A percentile compares a stretch with the other conserved stretches of the same genome.
Conservation (phyloP, 495 filamentous ascomycete species). For the Pseudoneurospora amorphoporcata region DNA sequence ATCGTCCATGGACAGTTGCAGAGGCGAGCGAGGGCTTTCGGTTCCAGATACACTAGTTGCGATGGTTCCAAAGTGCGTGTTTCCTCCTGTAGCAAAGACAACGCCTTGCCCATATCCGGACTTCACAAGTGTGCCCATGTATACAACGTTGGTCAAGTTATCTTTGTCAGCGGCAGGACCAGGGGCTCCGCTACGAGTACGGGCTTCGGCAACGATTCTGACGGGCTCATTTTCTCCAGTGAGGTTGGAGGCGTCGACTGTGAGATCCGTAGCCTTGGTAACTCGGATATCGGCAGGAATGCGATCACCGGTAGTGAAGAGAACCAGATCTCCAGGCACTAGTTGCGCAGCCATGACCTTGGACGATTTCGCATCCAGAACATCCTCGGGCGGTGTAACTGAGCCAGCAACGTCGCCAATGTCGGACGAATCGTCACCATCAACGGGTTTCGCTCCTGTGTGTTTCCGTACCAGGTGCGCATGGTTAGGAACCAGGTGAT, state of each 20-base stretch:
- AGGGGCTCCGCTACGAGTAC: conserved; percentile 40
- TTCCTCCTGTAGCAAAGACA: conserved; percentile 84
- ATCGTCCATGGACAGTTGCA: conserved; percentile 94
- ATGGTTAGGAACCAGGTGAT: conserved; percentile 84
- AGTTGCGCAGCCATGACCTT: conserved; percentile 80
- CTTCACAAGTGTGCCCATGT: conserved; percentile 95
- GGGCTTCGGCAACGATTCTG: conserved; percentile 60
- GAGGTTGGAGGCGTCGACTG: conserved; percentile 94
- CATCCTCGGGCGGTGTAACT: conserved; percentile 35
- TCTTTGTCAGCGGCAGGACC: conserved; percentile 18
- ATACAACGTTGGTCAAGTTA: conserved; percentile 66
- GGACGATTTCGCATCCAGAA: conserved; percentile 59
- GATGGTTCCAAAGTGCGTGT: conserved; percentile 95
- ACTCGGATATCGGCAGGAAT: conserved; percentile 96
- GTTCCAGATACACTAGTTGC: conserved; percentile 86
- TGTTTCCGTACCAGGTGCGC: conserved; percentile 75
- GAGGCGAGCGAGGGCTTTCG: conserved; percentile 84
- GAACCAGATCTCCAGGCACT: conserved; percentile 82
- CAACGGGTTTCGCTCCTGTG: conserved; percentile 14
- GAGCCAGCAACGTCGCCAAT: conserved; percentile 30
- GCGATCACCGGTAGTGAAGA: conserved; percentile 91
- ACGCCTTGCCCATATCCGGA: conserved; percentile 94
- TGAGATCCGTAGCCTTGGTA: conserved; percentile 73
- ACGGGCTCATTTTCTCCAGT: conserved; percentile 96
- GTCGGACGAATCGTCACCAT: conserved; percentile 24